Evolutionary conservation across 1,284 basidiomycete species (phyloP), one percentile per base, ranked within the genome.

Genomic region (Irpex sp.): DNA sequence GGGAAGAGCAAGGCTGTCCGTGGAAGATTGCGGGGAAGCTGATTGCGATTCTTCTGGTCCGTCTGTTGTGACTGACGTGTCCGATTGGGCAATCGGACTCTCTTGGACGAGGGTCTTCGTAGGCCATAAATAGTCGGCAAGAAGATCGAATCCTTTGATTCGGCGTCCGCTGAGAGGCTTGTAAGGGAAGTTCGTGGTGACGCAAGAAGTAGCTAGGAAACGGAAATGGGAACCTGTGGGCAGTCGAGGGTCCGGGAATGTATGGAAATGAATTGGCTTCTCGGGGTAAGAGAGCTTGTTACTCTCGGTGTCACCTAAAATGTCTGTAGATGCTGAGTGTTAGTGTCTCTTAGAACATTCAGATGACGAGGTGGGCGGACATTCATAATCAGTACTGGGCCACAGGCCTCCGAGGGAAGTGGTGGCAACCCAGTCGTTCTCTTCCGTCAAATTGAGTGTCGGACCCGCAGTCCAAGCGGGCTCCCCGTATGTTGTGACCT

Each of bases 381-480:
- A 93, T 78, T 93, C 88, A 70, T 93, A 94, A 7, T 77, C 72
- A 1, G 88, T 91, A 57, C 79, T 82, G 0, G 91, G 89, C 86
- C 86, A 91, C 2, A 93, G 80, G 19, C 84, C 81, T 19, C 74
- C 69, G 46, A 94, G 69, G 58, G 76, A 79, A 9, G 82, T 83
- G 0, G 86, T 86, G 50, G 78, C 79, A 1, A 86, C 84, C 89
- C 89, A 94, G 71, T 94, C 91, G 19, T 75, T 72, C 9, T 81
- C 79, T 37, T 77, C 71, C 0, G 71, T 70, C 55, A 88, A 75
- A 19, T 73, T 73, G 13, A 87, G 67, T 33, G 72, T 36, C 4
- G 87, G 86, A 2, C 88, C 88, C 49, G 80, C 77, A 59, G 76
- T 79, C 88, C 87, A 89, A 21, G 68, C 47, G 1, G 69, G 66